Conservation (phyloP, 1,284 basidiomycete genomes). For the Cryptococcus jaspeensis region DNA sequence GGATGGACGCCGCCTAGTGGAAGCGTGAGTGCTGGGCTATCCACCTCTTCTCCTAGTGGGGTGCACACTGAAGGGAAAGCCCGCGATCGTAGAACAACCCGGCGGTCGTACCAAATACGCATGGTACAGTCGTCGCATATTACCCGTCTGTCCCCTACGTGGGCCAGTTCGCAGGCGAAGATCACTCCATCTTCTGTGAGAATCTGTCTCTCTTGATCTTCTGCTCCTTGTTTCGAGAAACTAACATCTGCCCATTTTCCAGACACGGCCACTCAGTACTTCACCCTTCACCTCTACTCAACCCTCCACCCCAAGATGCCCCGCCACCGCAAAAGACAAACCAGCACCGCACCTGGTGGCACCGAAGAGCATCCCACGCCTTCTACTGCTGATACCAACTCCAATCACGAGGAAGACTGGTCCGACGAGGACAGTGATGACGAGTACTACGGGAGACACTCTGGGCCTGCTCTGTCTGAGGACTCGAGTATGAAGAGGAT, state of each 20-base stretch:
- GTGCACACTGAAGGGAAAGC: background rate
- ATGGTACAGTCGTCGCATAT: conserved; percentile 79
- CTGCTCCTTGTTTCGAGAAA: conserved; percentile 62
- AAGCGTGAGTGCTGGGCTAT: conserved; percentile 3
- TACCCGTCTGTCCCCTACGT: conserved; percentile 84
- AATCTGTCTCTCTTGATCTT: conserved; percentile 18
- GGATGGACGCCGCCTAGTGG: conserved; percentile 12
- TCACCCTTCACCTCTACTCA: conserved; percentile 83
- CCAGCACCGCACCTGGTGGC: too few relatives aligned
- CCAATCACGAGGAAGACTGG: conserved; percentile 5
- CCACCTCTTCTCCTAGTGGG: background rate
- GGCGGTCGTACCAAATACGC: conserved; percentile 78
- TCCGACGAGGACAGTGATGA: conserved; percentile 12
- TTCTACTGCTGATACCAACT: background rate
- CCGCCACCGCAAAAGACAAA: too few relatives aligned
- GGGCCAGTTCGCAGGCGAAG: conserved; percentile 74
- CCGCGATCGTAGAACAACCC: conserved; percentile 1
- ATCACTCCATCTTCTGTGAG: conserved; percentile 39
- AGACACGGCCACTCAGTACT: conserved; percentile 63
- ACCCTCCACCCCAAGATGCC: conserved; percentile 49
- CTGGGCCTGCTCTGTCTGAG: conserved; percentile 12
- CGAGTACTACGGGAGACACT: conserved; percentile 9
- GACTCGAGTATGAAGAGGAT: conserved; percentile 69
- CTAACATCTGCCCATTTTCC: conserved; percentile 41
- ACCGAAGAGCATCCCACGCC: background rate